Evolutionary conservation across 108 stramenopile species (phyloP), one percentile per base, ranked within the genome.

Genomic region (Cyclotella baltica): DNA sequence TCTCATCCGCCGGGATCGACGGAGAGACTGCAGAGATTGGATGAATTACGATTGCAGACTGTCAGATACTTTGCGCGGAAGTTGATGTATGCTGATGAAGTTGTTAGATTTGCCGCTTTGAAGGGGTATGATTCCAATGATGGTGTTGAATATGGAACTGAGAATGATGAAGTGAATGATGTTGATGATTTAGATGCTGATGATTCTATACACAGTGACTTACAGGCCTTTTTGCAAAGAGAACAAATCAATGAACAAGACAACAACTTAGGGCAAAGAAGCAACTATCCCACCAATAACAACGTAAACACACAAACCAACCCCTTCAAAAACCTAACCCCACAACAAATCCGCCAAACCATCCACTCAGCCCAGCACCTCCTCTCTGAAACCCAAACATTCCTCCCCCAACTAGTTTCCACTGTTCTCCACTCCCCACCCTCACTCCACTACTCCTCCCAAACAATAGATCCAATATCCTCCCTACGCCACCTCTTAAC

Each of bases 331-430:
- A 46, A 46, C 5, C 29, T 48, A 2, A 47, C 75, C 11, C 75
- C 56, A 0, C 55, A 59, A 37, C 69, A 78, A 66, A 65, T 73
- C 38, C 34, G 43, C 46, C 22, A 59, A 19, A 30, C 58, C 0
- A 61, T 78, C 13, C 28, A 33, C 23, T 52, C 67, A 27, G 84
- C 87, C 10, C 80, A 72, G 13, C 50, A 55, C 18, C 75, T 84
- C 58, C 72, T 85, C 47, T 75, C 77, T 20, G 84, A 85, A 36
- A 77, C 88, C 23, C 80, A 88, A 50, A 86, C 90, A 20, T 93
- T 85, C 67, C 83, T 96, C 20, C 95, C 95, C 43, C 95, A 96
- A 64, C 85, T 96, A 6, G 89, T 93, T 0, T 92, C 92, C 22
- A 87, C 92, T 0, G 90, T 92, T 5, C 77, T 96, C 23, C 86